Percentiles rank a stretch among this genome's conserved stretches.
phyloP scores from a whole-genome alignment of 768 basidiomycete genomes.

The Infundibulicybe gibba region DNA sequence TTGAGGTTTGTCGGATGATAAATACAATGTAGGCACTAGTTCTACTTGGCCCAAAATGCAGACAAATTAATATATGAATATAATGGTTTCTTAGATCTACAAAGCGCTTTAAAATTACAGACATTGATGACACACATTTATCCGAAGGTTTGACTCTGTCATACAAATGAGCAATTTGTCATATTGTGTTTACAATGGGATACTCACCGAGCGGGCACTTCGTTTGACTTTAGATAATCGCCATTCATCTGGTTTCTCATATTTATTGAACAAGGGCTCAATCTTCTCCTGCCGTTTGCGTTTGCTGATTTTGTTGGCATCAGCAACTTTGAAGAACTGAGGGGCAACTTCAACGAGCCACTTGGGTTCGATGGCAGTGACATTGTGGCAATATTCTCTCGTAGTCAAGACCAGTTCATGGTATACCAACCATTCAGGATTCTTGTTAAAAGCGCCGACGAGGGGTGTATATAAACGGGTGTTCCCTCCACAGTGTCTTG shows the following conservation, averaged over 20 bases:
- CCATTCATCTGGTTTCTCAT: conserved; percentile 95
- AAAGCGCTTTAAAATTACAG: conserved; percentile 8
- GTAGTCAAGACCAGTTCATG: conserved; percentile 96
- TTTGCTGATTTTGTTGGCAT: conserved; percentile 96
- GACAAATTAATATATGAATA: too few species aligned
- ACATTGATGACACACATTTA: conserved; percentile 26
- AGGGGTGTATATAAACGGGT: conserved; percentile 98
- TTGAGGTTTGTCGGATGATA: conserved; percentile 71
- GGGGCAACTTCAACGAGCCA: conserved; percentile 99
- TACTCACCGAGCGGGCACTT: conserved; percentile 74
- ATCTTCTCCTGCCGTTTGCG: conserved; percentile 96
- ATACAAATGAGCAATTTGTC: conserved; percentile 11
- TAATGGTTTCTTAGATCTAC: conserved; percentile 7
- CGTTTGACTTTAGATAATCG: conserved; percentile 88
- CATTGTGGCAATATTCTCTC: conserved; percentile 91
- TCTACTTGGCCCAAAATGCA: too few species aligned
- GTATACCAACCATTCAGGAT: conserved; percentile 95
- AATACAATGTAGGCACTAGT: too few species aligned
- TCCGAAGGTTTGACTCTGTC: conserved; percentile 88
- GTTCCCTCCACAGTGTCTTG: conserved; percentile 95
- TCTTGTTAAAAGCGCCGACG: conserved; percentile 95
- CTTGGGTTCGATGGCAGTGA: conserved; percentile 95
- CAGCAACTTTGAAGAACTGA: conserved; percentile 98
- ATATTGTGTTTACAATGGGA: not conserved
- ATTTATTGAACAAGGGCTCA: conserved; percentile 93